Evolutionary conservation across 176 grass and related monocot species (phyloP).

Genomic region (Raddia distichophylla): DNA sequence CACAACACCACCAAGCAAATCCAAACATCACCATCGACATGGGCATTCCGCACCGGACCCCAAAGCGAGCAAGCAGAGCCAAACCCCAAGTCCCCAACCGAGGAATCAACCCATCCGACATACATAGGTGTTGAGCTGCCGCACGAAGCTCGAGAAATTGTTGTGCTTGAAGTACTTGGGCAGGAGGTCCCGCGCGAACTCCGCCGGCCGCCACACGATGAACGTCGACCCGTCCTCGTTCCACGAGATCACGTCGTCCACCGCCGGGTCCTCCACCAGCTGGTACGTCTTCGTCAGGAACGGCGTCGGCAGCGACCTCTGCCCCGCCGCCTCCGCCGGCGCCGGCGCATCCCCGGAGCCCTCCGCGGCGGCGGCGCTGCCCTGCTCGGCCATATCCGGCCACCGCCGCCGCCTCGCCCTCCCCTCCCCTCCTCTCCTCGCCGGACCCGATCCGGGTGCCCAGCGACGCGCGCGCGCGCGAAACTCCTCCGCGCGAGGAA

Average conservation of each 20-base stretch:
- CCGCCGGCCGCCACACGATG: slow-evolving; percentile 88
- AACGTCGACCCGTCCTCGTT: slow-evolving; percentile 84
- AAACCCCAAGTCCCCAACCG: not conserved
- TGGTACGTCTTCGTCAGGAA: slow-evolving; percentile 96
- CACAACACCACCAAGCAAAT: slow-evolving; percentile 45
- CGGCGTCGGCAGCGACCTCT: slow-evolving; percentile 84
- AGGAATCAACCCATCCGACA: not conserved
- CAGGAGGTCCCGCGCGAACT: slow-evolving; percentile 86
- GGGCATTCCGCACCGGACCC: slow-evolving; percentile 9
- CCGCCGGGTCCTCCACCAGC: slow-evolving; percentile 75
- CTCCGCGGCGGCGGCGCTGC: slow-evolving; percentile 12
- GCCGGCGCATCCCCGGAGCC: slow-evolving; percentile 12
- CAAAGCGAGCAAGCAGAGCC: not conserved
- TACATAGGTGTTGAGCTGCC: slow-evolving; percentile 97
- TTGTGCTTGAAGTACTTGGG: slow-evolving; percentile 99
- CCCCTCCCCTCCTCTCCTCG: not conserved
- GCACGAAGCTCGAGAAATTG: slow-evolving; percentile 97
- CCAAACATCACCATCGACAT: slow-evolving; percentile 19
- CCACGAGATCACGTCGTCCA: slow-evolving; percentile 97
- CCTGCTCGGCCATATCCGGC: slow-evolving; percentile 56
- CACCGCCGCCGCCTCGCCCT: not conserved
- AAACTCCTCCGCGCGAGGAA: too few species aligned
- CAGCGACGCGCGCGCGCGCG: too few species aligned
- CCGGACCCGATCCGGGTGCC: slow-evolving; percentile 35
- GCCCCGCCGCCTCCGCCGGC: slow-evolving; percentile 42